These are phyloP conservation scores for Chaetomiaceae sp. DNA, from an alignment of 2,329 filamentous ascomycete species.

Conservation along the genomic window DNA sequence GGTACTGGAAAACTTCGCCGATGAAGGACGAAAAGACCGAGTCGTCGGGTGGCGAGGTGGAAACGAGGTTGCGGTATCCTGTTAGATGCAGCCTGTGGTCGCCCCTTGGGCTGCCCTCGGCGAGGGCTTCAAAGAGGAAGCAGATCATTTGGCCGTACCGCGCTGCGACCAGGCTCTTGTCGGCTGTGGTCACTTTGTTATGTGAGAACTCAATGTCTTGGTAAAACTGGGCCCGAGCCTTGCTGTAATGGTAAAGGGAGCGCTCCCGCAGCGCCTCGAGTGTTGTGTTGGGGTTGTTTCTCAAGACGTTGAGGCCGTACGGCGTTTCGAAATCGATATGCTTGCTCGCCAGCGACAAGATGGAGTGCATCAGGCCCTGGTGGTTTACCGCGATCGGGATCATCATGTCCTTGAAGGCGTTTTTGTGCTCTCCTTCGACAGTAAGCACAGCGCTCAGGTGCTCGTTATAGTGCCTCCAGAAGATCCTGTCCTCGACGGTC, in stretches of 20 bases:
- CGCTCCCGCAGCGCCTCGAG: constrained; percentile 45
- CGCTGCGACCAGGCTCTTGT: constrained; percentile 47
- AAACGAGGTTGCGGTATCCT: constrained; percentile 69
- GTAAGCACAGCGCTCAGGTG: constrained; percentile 77
- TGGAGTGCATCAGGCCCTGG: constrained; percentile 82
- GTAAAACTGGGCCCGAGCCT: constrained; percentile 50
- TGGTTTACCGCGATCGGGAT: constrained; percentile 77
- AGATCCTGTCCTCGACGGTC: constrained; percentile 70
- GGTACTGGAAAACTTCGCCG: constrained; percentile 82
- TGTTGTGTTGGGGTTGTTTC: constrained; percentile 45
- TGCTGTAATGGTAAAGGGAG: constrained; percentile 52
- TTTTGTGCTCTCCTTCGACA: constrained; percentile 73
- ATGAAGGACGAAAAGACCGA: constrained; percentile 60
- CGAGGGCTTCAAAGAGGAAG: constrained; percentile 53
- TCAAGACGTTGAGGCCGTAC: constrained; percentile 51
- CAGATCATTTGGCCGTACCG: constrained; percentile 62
- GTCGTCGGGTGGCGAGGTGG: constrained; percentile 56
- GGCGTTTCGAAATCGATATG: constrained; percentile 62
- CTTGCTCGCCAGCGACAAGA: constrained; percentile 76
- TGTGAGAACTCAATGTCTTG: constrained; percentile 47
- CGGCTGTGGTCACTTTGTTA: constrained; percentile 38
- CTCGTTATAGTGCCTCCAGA: constrained; percentile 78
- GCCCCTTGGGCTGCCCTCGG: constrained; percentile 54
- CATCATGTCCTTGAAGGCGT: constrained; percentile 81
- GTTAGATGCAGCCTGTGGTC: constrained; percentile 77